Base-by-base conservation (phyloP, 768 basidiomycete genomes). In the Pholiota microspora region DNA sequence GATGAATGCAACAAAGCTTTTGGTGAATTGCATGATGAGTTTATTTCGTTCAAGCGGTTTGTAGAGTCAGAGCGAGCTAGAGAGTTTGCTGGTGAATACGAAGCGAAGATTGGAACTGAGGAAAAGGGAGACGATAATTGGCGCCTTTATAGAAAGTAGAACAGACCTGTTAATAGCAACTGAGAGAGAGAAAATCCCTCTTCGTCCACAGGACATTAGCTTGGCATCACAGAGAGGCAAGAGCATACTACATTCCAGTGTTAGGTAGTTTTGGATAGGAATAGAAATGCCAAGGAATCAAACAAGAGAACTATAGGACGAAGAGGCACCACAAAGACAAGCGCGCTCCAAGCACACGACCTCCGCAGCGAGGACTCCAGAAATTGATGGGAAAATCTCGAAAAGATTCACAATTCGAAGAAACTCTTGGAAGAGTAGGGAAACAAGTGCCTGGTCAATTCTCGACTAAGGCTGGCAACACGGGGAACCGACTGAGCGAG, bases 1-100 rank as follows among this genome's bases (percentile, higher is more conserved):
- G 54, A 71, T 63, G 54, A 72, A 68, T 23, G 65, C 59, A 24
- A 69, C 54, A 48, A 71, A 70, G 64, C 64, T 69, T 59, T 69
- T 69, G 66, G 62, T 69, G 70, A 71, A 69, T 36, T 71, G 68
- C 71, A 72, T 72, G 49, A 50, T 56, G 49, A 31, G 7, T 16
- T 16, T 49, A 23, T 38, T 47, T 42, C 45, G n/a, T 31, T 50
- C 51, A 35, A 18, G 18, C 29, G 12, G 4, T 8, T 23, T 12
- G 16, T 40, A 16, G 23, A 12, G 10, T 42, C 21, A 42, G 40
- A 40, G 16, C 18, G 18, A 9, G n/a, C n/a, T 16, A 18, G 21
- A 42, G 40, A 3, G n/a, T n/a, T 16, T 42, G 10, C 23, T 9
- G 16, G 49, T 42, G 21, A 42, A 21, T 9, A 23, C n/a, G 38